phyloP scores from a whole-genome alignment of 441 rosid species.

The Corymbia calophylla region DNA sequence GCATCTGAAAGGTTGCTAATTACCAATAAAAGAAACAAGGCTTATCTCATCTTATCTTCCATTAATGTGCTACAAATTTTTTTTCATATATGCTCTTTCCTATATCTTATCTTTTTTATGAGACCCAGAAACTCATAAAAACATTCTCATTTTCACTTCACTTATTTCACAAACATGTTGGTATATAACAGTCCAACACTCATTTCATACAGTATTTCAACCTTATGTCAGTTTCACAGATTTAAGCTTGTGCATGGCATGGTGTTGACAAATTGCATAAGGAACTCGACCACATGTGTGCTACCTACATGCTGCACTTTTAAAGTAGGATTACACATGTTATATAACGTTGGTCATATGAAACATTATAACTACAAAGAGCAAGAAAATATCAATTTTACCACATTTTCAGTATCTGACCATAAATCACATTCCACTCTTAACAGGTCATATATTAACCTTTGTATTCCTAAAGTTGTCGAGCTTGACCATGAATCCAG shows the following conservation, averaged over 20 bases:
- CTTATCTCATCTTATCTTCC: background rate
- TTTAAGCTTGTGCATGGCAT: background rate
- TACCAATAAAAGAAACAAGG: background rate
- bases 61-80: background rate
- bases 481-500: background rate
- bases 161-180: background rate
- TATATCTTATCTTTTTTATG: background rate
- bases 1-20: background rate
- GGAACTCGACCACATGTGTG: background rate
- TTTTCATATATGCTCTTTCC: background rate
- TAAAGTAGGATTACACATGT: background rate
- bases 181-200: background rate
- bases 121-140: background rate
- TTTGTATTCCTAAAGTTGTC: background rate
- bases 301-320: background rate
- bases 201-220: background rate
- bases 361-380: background rate
- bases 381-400: background rate
- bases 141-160: background rate
- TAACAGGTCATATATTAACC: background rate
- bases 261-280: background rate
- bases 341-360: background rate
- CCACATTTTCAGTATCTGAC: background rate
- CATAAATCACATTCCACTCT: background rate
- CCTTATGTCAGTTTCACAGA: background rate